These are phyloP conservation scores for Ganoderma resinaceum DNA, from an alignment of 1,284 basidiomycete genomes.

Conservation along the genomic window DNA sequence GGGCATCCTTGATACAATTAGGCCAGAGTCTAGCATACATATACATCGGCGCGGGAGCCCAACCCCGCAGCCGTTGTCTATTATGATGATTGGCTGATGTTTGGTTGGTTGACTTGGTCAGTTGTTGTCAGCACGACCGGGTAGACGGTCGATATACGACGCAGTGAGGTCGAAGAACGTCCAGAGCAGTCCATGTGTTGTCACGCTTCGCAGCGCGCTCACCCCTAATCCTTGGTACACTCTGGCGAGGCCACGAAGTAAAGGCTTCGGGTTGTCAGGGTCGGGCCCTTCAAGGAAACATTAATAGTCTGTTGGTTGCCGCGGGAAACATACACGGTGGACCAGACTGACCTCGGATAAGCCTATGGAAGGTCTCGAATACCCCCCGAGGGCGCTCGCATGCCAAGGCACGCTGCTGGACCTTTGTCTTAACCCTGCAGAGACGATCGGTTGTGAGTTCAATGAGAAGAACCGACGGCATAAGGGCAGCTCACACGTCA, in stretches of 20 bases:
- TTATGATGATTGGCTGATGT: conserved; percentile 7
- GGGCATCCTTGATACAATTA: conserved; percentile 17
- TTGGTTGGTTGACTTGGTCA: neutral
- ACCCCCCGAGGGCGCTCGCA: conserved; percentile 73
- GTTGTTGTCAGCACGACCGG: conserved; percentile 35
- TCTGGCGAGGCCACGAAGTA: conserved; percentile 72
- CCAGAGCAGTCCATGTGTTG: conserved; percentile 85
- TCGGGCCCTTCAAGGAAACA: conserved; percentile 65
- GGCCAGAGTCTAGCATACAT: conserved; percentile 20
- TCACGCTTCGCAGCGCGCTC: conserved; percentile 82
- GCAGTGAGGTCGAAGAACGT: conserved; percentile 82
- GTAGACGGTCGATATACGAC: conserved; percentile 76
- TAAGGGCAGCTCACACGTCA: conserved; percentile 67
- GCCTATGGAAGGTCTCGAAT: conserved; percentile 75
- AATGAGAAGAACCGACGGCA: neutral
- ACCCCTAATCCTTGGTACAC: conserved; percentile 89
- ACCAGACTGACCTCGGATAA: conserved; percentile 68
- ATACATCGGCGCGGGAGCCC: conserved; percentile 23
- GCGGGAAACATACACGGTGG: neutral
- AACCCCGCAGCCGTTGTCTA: conserved; percentile 20
- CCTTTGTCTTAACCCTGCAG: conserved; percentile 88
- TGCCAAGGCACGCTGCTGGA: conserved; percentile 88
- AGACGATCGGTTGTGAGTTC: neutral
- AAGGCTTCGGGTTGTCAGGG: conserved; percentile 71
- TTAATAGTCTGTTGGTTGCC: neutral